These are phyloP conservation scores for Aegilops tauschii DNA, from an alignment of 176 grass and related monocot species.

Conservation along the genomic window DNA sequence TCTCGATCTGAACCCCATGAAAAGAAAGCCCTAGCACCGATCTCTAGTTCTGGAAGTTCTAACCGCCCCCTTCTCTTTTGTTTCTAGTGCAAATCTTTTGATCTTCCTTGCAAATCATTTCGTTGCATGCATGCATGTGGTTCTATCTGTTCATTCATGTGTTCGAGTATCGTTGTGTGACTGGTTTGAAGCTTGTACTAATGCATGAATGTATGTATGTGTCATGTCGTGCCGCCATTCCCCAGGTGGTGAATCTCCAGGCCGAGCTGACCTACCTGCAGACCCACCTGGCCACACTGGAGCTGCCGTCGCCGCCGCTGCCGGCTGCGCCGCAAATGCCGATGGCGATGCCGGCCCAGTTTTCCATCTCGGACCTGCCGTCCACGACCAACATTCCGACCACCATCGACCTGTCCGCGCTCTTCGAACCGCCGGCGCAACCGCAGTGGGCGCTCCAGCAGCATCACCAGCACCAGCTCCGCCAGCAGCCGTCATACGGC, in stretches of 20 bases:
- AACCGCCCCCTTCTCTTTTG: not conserved
- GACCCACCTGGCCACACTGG: slow-evolving; percentile 78
- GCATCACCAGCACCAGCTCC: slow-evolving; percentile 42
- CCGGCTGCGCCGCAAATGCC: slow-evolving; percentile 55
- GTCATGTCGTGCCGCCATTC: slow-evolving; percentile 2
- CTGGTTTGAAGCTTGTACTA: slow-evolving; percentile 27
- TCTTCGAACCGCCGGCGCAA: slow-evolving; percentile 59
- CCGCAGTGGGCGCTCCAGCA: slow-evolving; percentile 35
- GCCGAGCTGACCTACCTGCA: slow-evolving; percentile 94
- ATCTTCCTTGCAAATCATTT: slow-evolving; percentile 9
- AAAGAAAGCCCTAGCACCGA: slow-evolving; percentile 48
- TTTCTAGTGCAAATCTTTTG: not conserved
- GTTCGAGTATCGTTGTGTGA: not conserved
- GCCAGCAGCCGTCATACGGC: slow-evolving; percentile 32
- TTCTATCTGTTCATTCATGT: not conserved
- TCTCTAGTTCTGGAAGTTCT: slow-evolving; percentile 46
- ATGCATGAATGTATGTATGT: slow-evolving; percentile 33
- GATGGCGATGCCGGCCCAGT: slow-evolving; percentile 36
- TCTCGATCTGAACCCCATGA: slow-evolving; percentile 34
- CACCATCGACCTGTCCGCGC: slow-evolving; percentile 63
- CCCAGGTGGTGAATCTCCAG: slow-evolving; percentile 95
- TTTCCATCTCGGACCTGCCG: slow-evolving; percentile 86
- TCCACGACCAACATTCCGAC: slow-evolving; percentile 52
- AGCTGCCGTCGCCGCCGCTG: slow-evolving; percentile 73
- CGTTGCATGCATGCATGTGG: slow-evolving; percentile 3